phyloP scores from a whole-genome alignment of 2,329 filamentous ascomycete genomes.

The Fusarium sp. region DNA sequence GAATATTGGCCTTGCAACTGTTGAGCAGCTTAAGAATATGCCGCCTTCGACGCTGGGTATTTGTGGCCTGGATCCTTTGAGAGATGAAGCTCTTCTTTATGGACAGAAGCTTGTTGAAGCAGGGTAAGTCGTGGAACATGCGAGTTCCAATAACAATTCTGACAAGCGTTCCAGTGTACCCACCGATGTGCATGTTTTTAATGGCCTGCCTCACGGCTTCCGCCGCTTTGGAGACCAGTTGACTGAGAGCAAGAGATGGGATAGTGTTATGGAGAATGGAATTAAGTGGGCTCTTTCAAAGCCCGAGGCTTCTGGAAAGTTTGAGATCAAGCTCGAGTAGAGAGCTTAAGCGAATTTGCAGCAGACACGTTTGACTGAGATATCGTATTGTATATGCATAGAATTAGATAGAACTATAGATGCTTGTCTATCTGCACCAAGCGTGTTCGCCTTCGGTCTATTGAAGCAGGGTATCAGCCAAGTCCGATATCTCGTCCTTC shows the following conservation, averaged over 20 bases:
- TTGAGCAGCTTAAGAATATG: slow-evolving; percentile 54
- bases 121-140: slow-evolving; percentile 50
- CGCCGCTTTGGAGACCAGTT: slow-evolving; percentile 54
- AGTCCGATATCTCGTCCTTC: background rate
- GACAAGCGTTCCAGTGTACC: slow-evolving; percentile 53
- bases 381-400: background rate
- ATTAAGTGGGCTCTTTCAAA: slow-evolving; percentile 56
- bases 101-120: slow-evolving; percentile 57
- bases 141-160: background rate
- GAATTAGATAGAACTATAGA: background rate
- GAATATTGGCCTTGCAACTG: slow-evolving; percentile 49
- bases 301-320: slow-evolving; percentile 48
- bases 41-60: slow-evolving; percentile 60
- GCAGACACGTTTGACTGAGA: accelerated
- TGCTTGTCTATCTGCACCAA: accelerated
- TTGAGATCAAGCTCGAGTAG: slow-evolving; percentile 30
- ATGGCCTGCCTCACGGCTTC: slow-evolving; percentile 66
- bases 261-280: slow-evolving; percentile 56
- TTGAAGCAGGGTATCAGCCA: background rate
- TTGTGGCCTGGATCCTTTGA: slow-evolving; percentile 59
- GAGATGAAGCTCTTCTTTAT: slow-evolving; percentile 62
- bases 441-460: accelerated
- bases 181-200: slow-evolving; percentile 61
- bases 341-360: accelerated
- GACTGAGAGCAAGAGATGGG: slow-evolving; percentile 54